Evolutionary conservation across 2,329 filamentous ascomycete species (phyloP).

Genomic region (Paecilomyces sp.): DNA sequence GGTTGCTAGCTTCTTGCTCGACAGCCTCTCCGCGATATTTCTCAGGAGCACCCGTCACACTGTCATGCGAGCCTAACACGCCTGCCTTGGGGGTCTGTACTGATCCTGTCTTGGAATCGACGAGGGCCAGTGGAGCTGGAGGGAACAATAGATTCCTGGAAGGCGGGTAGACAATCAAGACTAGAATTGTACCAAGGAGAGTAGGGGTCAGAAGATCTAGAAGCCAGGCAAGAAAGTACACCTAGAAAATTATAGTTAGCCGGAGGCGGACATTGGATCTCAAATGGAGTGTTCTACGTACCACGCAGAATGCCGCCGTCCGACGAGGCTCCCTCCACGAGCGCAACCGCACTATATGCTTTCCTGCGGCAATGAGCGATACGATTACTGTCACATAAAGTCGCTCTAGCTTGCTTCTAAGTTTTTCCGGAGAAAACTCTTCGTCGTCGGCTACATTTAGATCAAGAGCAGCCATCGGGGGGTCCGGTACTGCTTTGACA

Average conservation of each 20-base stretch:
- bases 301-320: conserved; percentile 60
- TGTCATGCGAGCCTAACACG: conserved; percentile 67
- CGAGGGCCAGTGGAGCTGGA: conserved; percentile 66
- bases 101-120: conserved; percentile 62
- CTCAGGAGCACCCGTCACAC: conserved; percentile 73
- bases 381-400: conserved; percentile 75
- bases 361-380: conserved; percentile 57
- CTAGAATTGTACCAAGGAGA: conserved; percentile 52
- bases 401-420: conserved; percentile 69
- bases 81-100: conserved; percentile 71
- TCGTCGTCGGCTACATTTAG: conserved; percentile 76
- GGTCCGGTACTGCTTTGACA: conserved; percentile 59
- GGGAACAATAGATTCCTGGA: conserved; percentile 63
- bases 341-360: conserved; percentile 68
- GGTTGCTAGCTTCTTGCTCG: conserved; percentile 74
- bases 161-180: conserved; percentile 59
- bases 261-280: background rate
- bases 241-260: conserved; percentile 17
- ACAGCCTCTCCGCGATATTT: conserved; percentile 77
- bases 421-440: conserved; percentile 77
- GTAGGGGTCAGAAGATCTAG: conserved; percentile 64
- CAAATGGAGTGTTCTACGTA: conserved; percentile 17
- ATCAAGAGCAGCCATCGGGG: conserved; percentile 63
- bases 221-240: conserved; percentile 60
- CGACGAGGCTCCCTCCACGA: conserved; percentile 70